Base-by-base conservation (phyloP, 1,284 basidiomycete species). In the Leccinum solheimii region DNA sequence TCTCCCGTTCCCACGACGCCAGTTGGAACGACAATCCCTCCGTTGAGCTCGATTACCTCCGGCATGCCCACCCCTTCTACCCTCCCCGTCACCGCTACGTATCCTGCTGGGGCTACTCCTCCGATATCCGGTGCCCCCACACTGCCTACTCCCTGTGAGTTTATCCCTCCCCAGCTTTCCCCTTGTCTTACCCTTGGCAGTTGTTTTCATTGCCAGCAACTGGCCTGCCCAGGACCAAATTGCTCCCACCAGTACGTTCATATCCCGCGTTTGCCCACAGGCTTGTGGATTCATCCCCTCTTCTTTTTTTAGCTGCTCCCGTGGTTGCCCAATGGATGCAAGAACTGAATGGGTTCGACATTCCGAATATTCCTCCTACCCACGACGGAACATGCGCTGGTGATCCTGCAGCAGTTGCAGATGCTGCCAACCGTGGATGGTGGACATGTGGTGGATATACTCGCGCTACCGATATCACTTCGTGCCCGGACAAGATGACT, bases 401-500 rank as follows among this genome's bases (percentile, higher is more conserved):
- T 52, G 85, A 88, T 66, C 83, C 88, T 34, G 75, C 75, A 3
- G 83, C 86, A 13, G 86, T 84, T 4, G 76, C 85, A 5, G 73
- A 86, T 51, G 86, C 89, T 48, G 78, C 82, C 9, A 76, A 75
- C 62, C 84, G 86, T 66, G 88, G 89, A 50, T 92, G 90, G 91
- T 92, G 91, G 91, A 92, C 93, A n/a, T 95, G 93, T 71, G 91
- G 92, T 73, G 90, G 91, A 43, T 86, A 84, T 74, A 92, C 91
- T 7, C 83, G 91, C 19, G 56, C 67, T 51, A 85, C 85, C 10
- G 78, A 91, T 74, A 86, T 91, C 70, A 84, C 86, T 62, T 76
- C 82, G 23, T 97, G 95, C 77, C 92, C 93, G 1, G 83, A 86
- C 69, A 89, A 90, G 78, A 72, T 84, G 69, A 91, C 88, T 7